phyloP scores from a whole-genome alignment of 1,284 basidiomycete species.

The Fomitopsis palustris region DNA sequence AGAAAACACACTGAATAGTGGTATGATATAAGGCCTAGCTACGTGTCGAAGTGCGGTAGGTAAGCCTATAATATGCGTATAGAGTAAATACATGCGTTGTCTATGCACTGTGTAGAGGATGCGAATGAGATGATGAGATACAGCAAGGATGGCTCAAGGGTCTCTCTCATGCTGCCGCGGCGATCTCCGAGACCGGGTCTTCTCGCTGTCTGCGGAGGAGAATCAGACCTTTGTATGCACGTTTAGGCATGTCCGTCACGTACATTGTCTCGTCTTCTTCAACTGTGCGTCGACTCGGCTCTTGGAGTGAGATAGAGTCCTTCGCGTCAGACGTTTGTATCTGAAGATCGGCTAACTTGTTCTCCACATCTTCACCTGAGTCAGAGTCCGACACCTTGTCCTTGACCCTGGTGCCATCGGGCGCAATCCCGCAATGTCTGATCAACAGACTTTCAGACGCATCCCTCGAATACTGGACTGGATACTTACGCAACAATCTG shows the following conservation, averaged over 20 bases:
- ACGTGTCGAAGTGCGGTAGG: not conserved
- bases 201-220: not conserved
- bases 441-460: not conserved
- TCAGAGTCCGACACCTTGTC: not conserved
- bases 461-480: not conserved
- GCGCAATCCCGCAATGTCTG: constrained; percentile 57
- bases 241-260: not conserved
- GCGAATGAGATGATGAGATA: not conserved
- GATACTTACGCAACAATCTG: constrained; percentile 61
- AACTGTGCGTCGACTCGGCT: not conserved
- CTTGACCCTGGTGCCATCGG: constrained; percentile 50
- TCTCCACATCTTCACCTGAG: not conserved
- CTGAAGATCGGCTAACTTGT: not conserved
- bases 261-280: not conserved
- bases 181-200: not conserved
- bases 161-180: constrained; percentile 7
- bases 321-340: not conserved
- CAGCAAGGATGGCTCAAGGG: not conserved
- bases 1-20: not conserved
- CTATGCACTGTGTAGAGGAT: not conserved
- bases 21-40: not conserved
- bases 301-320: not conserved
- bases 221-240: not conserved
- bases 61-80: not conserved
- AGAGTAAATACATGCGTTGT: not conserved